Conservation (phyloP, 2,329 filamentous ascomycete species). For the Colletotrichum filicis region DNA sequence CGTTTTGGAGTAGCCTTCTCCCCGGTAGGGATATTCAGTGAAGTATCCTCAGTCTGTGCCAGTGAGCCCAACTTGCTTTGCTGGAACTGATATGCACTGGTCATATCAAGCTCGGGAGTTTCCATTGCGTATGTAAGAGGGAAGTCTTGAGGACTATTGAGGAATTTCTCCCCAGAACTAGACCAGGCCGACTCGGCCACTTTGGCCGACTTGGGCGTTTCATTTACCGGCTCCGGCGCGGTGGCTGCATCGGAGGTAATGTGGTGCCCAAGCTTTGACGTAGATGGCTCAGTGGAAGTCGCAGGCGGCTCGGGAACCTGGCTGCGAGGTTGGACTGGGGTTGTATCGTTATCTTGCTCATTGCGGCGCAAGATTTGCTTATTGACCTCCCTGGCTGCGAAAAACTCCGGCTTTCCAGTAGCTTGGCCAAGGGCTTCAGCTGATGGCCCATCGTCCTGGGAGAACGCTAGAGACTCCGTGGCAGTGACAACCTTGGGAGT, state of each 20-base stretch:
- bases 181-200: slow-evolving; percentile 25
- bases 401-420: slow-evolving; percentile 52
- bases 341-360: not conserved
- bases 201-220: slow-evolving; percentile 14
- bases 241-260: not conserved
- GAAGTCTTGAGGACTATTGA: slow-evolving; percentile 19
- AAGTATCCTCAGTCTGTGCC: not conserved
- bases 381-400: slow-evolving; percentile 52
- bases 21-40: not conserved
- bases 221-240: not conserved
- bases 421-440: slow-evolving; percentile 47
- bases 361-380: slow-evolving; percentile 32
- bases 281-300: not conserved
- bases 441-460: slow-evolving; percentile 5
- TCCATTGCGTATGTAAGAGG: not conserved
- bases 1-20: slow-evolving; percentile 40
- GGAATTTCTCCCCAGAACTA: slow-evolving; percentile 26
- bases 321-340: not conserved
- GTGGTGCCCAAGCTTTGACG: not conserved
- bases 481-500: not conserved
- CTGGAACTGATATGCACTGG: slow-evolving; percentile 33
- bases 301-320: not conserved
- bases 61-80: slow-evolving; percentile 30
- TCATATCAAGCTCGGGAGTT: slow-evolving; percentile 33
- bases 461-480: not conserved